phyloP scores from a whole-genome alignment of 2,329 filamentous ascomycete genomes.

The Cladophialophora psammophila region DNA sequence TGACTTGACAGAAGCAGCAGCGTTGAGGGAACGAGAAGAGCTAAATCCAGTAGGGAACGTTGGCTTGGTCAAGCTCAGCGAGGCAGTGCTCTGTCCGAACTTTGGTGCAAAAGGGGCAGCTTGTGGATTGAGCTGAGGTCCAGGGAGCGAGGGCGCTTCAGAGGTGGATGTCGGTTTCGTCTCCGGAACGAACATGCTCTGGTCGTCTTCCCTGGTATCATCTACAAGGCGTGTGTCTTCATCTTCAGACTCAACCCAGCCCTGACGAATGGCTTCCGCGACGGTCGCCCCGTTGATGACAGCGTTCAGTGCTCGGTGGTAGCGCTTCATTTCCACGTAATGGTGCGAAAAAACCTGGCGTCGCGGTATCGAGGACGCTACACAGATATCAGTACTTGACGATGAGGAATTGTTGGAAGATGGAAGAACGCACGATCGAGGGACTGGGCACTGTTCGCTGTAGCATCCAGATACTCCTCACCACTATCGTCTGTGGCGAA shows the following conservation, averaged over 20 bases:
- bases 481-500: conserved; percentile 57
- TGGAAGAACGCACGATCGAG: conserved; percentile 53
- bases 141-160: conserved; percentile 16
- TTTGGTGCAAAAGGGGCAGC: conserved; percentile 32
- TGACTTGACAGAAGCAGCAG: background rate
- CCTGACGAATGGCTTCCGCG: conserved; percentile 57
- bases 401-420: conserved; percentile 37
- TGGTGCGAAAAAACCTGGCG: conserved; percentile 61
- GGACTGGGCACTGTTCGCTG: conserved; percentile 54
- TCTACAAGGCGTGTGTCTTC: conserved; percentile 48
- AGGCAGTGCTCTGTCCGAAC: conserved; percentile 24
- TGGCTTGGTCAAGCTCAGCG: conserved; percentile 21
- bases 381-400: conserved; percentile 40
- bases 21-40: background rate
- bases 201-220: conserved; percentile 45
- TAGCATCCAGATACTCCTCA: conserved; percentile 58
- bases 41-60: background rate
- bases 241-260: conserved; percentile 55
- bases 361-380: conserved; percentile 37
- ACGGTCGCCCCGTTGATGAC: conserved; percentile 65
- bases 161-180: conserved; percentile 6
- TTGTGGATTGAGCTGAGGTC: conserved; percentile 29
- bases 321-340: conserved; percentile 66
- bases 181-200: conserved; percentile 42
- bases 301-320: conserved; percentile 62